Conservation (phyloP, 176 grass and related monocot genomes). For the Thalia dealbata region DNA sequence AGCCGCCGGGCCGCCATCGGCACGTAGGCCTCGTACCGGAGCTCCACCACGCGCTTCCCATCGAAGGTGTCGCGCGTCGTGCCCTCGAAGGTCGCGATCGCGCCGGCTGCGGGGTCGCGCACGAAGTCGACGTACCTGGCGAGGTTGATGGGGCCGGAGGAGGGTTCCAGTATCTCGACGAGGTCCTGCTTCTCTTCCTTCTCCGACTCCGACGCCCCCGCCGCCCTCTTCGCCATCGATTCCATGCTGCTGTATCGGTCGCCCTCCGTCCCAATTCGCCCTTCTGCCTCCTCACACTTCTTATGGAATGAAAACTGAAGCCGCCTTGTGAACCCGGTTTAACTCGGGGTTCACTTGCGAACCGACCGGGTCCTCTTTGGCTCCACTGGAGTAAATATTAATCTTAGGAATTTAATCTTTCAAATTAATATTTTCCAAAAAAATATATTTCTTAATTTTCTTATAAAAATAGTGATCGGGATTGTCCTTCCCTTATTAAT, state of each 20-base stretch:
- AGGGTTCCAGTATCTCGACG: conserved; percentile 63
- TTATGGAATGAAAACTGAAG: too few species aligned
- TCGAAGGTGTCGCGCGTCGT: conserved; percentile 77
- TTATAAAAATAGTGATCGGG: too few species aligned
- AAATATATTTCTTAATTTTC: too few species aligned
- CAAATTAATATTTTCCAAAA: too few species aligned
- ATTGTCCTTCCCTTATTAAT: too few species aligned
- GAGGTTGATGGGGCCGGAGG: conserved; percentile 36
- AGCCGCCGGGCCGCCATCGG: conserved; percentile 64
- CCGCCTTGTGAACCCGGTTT: too few species aligned
- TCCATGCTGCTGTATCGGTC: not conserved
- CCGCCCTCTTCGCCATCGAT: not conserved
- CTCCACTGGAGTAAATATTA: too few species aligned
- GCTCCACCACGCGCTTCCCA: conserved; percentile 69
- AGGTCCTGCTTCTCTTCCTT: conserved; percentile 13
- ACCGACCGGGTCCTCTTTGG: too few species aligned
- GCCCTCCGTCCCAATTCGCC: too few species aligned
- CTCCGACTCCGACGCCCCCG: not conserved
- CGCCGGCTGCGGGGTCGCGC: conserved; percentile 65
- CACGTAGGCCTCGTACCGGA: conserved; percentile 81
- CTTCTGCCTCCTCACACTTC: too few species aligned
- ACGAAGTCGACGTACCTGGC: conserved; percentile 59
- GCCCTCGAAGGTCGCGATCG: conserved; percentile 91
- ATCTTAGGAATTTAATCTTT: too few species aligned
- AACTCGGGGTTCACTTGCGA: too few species aligned